These are phyloP conservation scores for Salix caprea DNA, from an alignment of 345 rosid genomes.

Conservation along the genomic window DNA sequence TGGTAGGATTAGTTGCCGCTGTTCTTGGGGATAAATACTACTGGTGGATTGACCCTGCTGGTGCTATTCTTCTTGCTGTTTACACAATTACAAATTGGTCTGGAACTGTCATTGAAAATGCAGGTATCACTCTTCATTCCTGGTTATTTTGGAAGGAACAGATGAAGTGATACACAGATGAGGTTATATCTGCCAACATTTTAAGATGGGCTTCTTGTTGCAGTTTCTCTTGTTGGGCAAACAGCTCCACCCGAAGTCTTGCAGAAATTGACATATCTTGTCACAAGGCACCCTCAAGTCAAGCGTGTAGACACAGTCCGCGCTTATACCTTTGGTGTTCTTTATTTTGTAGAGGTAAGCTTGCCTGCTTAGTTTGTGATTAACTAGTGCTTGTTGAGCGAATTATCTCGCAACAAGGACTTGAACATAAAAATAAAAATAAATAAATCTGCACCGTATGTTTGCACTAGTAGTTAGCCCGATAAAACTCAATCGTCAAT, in stretches of 20 bases:
- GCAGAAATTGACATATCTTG: conserved; percentile 76
- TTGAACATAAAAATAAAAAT: too few species aligned
- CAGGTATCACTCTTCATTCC: conserved; percentile 38
- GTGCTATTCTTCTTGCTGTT: conserved; percentile 75
- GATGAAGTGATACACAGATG: background rate
- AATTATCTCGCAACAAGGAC: background rate
- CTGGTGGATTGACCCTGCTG: conserved; percentile 95
- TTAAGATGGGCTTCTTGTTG: conserved; percentile 8
- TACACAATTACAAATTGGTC: conserved; percentile 93
- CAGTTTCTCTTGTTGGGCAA: conserved; percentile 86
- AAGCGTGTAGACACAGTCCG: conserved; percentile 87
- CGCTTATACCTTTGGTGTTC: conserved; percentile 88
- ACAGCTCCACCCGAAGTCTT: conserved; percentile 81
- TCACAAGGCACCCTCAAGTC: conserved; percentile 61
- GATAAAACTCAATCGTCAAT: too few species aligned
- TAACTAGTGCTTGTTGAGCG: background rate
- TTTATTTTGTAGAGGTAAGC: conserved; percentile 79
- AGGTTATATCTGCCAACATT: background rate
- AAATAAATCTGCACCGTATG: too few species aligned
- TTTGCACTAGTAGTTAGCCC: too few species aligned
- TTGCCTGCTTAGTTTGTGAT: background rate
- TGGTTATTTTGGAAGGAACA: background rate
- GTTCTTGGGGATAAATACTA: conserved; percentile 63
- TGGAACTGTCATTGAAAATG: conserved; percentile 81
- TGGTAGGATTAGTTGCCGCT: conserved; percentile 78